A percentile compares a stretch with the other conserved stretches of the same genome.
Conservation (phyloP, 305 asterid genomes). For the Fraxinus paxiana region DNA sequence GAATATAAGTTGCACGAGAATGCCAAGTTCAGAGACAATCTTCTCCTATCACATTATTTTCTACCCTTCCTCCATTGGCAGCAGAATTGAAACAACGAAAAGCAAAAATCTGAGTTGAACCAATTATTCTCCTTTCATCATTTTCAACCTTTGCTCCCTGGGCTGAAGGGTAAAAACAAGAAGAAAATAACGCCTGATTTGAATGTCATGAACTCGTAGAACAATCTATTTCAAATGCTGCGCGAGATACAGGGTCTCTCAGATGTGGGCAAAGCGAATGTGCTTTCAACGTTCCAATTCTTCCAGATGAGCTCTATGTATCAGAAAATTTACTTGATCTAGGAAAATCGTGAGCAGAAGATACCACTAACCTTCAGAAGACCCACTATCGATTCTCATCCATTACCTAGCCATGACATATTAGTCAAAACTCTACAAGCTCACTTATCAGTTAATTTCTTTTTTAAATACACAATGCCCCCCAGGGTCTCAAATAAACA, state of each 20-base stretch:
- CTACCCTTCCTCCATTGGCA: not conserved
- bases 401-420: not conserved
- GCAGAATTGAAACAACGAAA: not conserved
- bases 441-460: not conserved
- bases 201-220: not conserved
- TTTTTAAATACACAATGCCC: not conserved
- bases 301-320: not conserved
- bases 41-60: not conserved
- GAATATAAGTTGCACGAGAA: not conserved
- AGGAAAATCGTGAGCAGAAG: not conserved
- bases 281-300: not conserved
- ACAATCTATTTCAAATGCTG: not conserved
- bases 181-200: not conserved
- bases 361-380: not conserved
- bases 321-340: not conserved
- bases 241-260: not conserved
- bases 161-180: not conserved
- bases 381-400: not conserved
- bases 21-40: not conserved
- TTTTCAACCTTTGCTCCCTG: not conserved
- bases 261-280: not conserved
- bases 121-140: not conserved
- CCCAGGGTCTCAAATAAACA: not conserved
- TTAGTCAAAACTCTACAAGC: not conserved
- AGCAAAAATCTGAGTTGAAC: not conserved